Percentiles rank a stretch among this genome's conserved stretches.
Evolutionary conservation across 108 stramenopile species (phyloP).

Genomic region (Conticribra weissflogii): DNA sequence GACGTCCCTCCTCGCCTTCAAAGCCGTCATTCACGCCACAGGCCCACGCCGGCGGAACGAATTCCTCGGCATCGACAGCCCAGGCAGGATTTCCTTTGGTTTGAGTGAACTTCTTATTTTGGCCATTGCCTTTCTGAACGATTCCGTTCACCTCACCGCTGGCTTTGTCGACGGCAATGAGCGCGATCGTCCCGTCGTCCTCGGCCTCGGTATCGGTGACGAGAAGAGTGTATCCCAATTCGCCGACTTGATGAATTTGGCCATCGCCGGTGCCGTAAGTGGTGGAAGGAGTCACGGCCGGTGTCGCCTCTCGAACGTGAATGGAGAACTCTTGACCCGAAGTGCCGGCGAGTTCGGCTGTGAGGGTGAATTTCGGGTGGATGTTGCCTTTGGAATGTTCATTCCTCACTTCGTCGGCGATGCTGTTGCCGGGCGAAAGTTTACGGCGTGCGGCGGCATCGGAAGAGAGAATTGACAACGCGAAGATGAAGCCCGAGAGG

Average conservation of each 20-base stretch:
- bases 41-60: slow-evolving; percentile 3
- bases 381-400: neutral
- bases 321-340: neutral
- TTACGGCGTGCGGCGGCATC: neutral
- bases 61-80: neutral
- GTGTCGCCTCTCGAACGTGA: neutral
- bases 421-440: neutral
- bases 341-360: neutral
- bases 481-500: too few species aligned
- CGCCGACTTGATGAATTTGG: neutral
- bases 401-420: neutral
- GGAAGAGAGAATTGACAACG: too few species aligned
- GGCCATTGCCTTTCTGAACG: slow-evolving; percentile 6
- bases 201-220: neutral
- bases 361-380: neutral
- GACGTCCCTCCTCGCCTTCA: neutral
- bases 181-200: neutral
- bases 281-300: neutral
- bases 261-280: neutral
- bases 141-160: neutral
- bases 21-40: neutral
- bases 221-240: neutral
- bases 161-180: neutral
- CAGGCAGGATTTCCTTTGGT: neutral
- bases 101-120: slow-evolving; percentile 7